Evolutionary conservation across 768 basidiomycete genomes (phyloP), one percentile per base, ranked within the genome.

Genomic region (Collybia mongolica): DNA sequence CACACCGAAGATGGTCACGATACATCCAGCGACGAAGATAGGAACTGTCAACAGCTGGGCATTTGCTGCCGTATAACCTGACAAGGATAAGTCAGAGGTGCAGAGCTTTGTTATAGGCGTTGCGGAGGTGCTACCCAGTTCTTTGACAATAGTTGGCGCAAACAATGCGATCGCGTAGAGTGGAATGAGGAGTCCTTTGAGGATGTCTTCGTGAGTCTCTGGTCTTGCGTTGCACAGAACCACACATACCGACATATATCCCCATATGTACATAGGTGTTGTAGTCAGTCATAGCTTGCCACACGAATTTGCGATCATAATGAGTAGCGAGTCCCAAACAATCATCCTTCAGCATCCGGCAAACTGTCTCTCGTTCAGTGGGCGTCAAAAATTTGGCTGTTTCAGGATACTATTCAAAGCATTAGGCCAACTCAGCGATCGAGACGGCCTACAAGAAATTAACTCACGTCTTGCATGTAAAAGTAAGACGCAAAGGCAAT

Each of bases 371-470:
- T 39, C 70, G 71, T 57, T 84, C 82, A 0, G 55, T 48, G 7
- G 70, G 66, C 12, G 70, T 75, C 48, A 84, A 63, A 66, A 83
- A 85, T 22, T 64, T 70, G 9, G 82, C 82, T 1, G 81, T 84
- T 54, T 77, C 76, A 19, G 82, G 80, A 61, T 78, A 82, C 77
- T 79, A 52, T 52, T 14, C 6, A 32, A 32, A 3, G 7, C 24
- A 1, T 22, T 7, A 18, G 29, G 29, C 15, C 8, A 35, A 49
- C 46, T 28, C 4, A 20, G 23, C 49, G 19, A 14, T 5, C 14
- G 9, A 11, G 8, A 2, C 14, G 12, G 44, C 22, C n/a, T 44
- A 18, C n/a, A 37, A 39, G 19, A 17, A 40, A 28, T 9, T 24
- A 44, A 32, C 74, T 35, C 44, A 77, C 77, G 60, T 83, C 80